phyloP scores from a whole-genome alignment of 140 eudicot species.

The Stevia rebaudiana region DNA sequence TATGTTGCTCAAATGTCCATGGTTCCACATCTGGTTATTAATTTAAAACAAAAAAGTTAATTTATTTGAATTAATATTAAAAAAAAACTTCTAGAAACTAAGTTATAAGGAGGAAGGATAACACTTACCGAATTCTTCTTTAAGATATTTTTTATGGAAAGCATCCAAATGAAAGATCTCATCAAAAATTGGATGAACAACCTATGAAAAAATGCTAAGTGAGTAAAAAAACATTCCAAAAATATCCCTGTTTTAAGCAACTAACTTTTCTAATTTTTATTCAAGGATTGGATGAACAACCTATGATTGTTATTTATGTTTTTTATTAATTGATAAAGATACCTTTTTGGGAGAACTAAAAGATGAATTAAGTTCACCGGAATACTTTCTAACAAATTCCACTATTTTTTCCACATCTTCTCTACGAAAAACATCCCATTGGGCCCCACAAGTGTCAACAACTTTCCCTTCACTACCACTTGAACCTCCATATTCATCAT shows the following conservation, averaged over 20 bases:
- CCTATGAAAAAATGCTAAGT: slow-evolving; percentile 37
- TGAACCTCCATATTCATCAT: slow-evolving; percentile 45
- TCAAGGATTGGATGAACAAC: too few relatives aligned
- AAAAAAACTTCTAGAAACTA: not conserved
- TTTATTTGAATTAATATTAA: not conserved
- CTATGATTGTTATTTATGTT: not conserved
- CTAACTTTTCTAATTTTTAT: too few relatives aligned
- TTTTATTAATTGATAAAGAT: not conserved
- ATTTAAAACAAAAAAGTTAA: slow-evolving; percentile 3
- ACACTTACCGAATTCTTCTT: slow-evolving; percentile 72
- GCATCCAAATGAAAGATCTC: slow-evolving; percentile 60
- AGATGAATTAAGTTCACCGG: slow-evolving; percentile 44
- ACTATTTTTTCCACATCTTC: slow-evolving; percentile 77
- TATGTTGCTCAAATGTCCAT: slow-evolving; percentile 79
- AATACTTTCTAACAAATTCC: slow-evolving; percentile 63
- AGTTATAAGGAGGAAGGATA: not conserved
- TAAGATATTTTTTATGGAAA: slow-evolving; percentile 68
- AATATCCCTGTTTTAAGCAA: too few relatives aligned
- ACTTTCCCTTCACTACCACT: slow-evolving; percentile 32
- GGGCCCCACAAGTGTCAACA: slow-evolving; percentile 65
- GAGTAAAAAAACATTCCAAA: too few relatives aligned
- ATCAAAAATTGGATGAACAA: slow-evolving; percentile 80
- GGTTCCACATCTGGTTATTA: slow-evolving; percentile 68
- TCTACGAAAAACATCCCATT: slow-evolving; percentile 85
- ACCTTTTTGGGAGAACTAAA: slow-evolving; percentile 44